A percentile compares a stretch with the other conserved stretches of the same genome.
Conservation (phyloP, 805 yeast species). For the Candida xyloterini region DNA sequence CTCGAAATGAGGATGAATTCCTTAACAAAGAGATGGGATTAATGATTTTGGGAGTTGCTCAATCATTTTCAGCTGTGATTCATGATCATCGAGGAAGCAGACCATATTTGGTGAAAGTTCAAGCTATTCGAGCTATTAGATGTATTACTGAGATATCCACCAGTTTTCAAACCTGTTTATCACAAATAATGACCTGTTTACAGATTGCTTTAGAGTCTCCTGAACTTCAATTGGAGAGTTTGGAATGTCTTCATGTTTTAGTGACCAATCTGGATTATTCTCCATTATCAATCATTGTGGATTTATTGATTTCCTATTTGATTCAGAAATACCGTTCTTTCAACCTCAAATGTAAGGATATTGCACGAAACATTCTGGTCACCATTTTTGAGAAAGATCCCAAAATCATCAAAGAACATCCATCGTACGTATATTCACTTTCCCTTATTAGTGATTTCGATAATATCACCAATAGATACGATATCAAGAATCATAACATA, state of each 20-base stretch:
- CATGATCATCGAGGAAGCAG: slow-evolving; percentile 70
- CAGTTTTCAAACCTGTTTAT: slow-evolving; percentile 52
- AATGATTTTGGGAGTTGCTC: slow-evolving; percentile 71
- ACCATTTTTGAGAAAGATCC: slow-evolving; percentile 34
- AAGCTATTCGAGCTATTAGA: slow-evolving; percentile 71
- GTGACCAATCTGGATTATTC: slow-evolving; percentile 53
- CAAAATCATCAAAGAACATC: slow-evolving; percentile 38
- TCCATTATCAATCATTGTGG: slow-evolving; percentile 64
- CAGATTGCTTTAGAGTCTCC: slow-evolving; percentile 71
- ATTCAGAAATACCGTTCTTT: slow-evolving; percentile 64
- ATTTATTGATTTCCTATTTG: slow-evolving; percentile 69
- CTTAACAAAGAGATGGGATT: slow-evolving; percentile 47
- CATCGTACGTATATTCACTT: slow-evolving; percentile 52
- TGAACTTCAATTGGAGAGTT: slow-evolving; percentile 56
- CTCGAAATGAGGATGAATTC: slow-evolving; percentile 30
- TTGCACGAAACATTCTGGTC: slow-evolving; percentile 52
- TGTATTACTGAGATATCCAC: slow-evolving; percentile 53
- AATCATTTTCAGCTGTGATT: slow-evolving; percentile 73
- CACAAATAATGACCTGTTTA: slow-evolving; percentile 82
- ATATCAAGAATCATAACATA: slow-evolving; percentile 29
- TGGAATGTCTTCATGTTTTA: slow-evolving; percentile 66
- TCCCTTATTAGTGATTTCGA: slow-evolving; percentile 42
- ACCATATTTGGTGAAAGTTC: slow-evolving; percentile 68
- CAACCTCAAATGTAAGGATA: slow-evolving; percentile 42
- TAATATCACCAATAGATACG: slow-evolving; percentile 19